Evolutionary conservation across 2,329 filamentous ascomycete genomes (phyloP), one percentile per base, ranked within the genome.

Genomic region (Lizonia empirigonia): DNA sequence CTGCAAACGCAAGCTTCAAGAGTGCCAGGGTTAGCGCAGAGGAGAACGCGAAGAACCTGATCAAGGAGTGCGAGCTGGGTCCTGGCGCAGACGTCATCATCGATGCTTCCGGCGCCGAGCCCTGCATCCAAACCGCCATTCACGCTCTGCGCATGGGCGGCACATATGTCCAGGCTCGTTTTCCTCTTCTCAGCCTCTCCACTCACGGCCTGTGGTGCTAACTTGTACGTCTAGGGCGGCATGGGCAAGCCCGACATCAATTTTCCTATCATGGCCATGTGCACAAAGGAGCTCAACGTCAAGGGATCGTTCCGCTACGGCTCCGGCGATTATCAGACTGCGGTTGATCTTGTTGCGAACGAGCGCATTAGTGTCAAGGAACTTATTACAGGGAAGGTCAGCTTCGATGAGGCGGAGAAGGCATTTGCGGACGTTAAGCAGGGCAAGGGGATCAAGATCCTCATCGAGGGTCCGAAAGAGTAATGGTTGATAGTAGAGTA

Each of bases 231-330:
- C 6, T 29, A 74, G 71, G 72, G 70, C 45, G 92, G 92, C 47
- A 96, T 97, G 91, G 93, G 93, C 68, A 89, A 88, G 70, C 75
- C 85, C 30, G 90, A 96, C 67, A 92, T 97, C 72, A 89, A 76
- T 7, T 96, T 97, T 78, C 93, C 93, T 42, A 96, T 97, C 71
- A 89, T 93, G 83, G 88, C 89, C 5, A 80, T 95, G 69, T 95
- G 91, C 73, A 82, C 86, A 41, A 97, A 97, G 78, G 93, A 97
- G 79, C 80, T 96, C 42, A 95, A 87, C 9, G 82, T 89, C 37
- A 89, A 88, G 69, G 93, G 93, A 18, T 92, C 87, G 56, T 97
- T 97, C 81, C 85, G 93, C 30, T 97, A 97, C 74, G 87, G 87
- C 3, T 83, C 85, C 46, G 92, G 92, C 16, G 93, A 97, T 74